Percentiles rank a stretch among this genome's conserved stretches.
phyloP scores from a whole-genome alignment of 768 basidiomycete genomes.

The Phanerochaete sordida region DNA sequence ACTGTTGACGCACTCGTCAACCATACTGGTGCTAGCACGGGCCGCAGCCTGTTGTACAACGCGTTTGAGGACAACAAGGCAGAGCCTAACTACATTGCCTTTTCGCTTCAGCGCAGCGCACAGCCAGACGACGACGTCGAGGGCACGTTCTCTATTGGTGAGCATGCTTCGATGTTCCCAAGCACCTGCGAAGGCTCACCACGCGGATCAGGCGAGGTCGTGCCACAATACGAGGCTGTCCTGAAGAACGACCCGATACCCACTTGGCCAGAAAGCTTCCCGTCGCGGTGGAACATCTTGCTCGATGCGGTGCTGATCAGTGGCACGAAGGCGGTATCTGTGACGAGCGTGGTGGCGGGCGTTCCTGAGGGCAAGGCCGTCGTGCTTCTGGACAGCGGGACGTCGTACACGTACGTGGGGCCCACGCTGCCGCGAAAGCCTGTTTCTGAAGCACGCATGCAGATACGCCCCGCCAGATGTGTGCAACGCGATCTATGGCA shows the following conservation, averaged over 20 bases:
- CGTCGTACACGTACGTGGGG: conserved; percentile 67
- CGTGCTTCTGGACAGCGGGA: conserved; percentile 74
- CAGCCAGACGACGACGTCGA: conserved; percentile 51
- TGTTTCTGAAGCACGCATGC: neutral
- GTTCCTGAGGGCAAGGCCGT: conserved; percentile 73
- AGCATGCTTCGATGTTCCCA: conserved; percentile 13
- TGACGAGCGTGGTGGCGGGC: conserved; percentile 49
- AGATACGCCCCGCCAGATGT: conserved; percentile 70
- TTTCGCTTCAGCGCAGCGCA: conserved; percentile 62
- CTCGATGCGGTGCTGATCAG: conserved; percentile 65
- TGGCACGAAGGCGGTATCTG: conserved; percentile 45
- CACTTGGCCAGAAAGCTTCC: conserved; percentile 66
- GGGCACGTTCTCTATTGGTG: conserved; percentile 74
- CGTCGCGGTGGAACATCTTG: conserved; percentile 73
- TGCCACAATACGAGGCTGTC: conserved; percentile 58
- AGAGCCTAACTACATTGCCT: conserved; percentile 79
- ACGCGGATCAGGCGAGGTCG: conserved; percentile 53
- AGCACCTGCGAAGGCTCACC: neutral
- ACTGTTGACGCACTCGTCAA: conserved; percentile 63
- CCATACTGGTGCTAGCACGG: conserved; percentile 51
- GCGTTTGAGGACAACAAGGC: conserved; percentile 63
- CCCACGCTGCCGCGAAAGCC: neutral
- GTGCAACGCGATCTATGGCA: conserved; percentile 66
- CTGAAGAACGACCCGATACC: conserved; percentile 56
- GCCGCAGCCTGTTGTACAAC: conserved; percentile 73